Evolutionary conservation across 2,329 filamentous ascomycete genomes (phyloP).

Genomic region (Boeremia lycopersici): DNA sequence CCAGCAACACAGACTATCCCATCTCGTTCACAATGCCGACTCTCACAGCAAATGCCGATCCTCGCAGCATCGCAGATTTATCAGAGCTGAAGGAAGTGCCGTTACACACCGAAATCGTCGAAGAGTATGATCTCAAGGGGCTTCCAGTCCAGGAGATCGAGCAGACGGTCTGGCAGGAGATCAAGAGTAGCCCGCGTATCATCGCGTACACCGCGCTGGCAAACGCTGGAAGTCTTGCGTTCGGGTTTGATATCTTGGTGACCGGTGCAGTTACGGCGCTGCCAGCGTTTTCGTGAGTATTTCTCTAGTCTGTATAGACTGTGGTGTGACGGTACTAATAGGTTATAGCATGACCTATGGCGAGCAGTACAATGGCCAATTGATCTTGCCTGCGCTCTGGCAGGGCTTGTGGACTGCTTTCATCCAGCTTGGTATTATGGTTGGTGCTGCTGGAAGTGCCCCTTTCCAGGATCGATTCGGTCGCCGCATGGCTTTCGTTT

Average conservation of each 20-base stretch:
- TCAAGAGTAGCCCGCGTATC: neutral
- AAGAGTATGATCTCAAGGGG: neutral
- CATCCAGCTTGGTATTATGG: neutral
- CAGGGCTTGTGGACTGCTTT: neutral
- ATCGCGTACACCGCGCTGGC: neutral
- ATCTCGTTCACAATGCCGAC: neutral
- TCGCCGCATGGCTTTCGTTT: neutral
- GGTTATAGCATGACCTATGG: neutral
- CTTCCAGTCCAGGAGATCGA: neutral
- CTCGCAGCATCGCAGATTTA: neutral
- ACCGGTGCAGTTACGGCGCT: neutral
- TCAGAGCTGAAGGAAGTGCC: neutral
- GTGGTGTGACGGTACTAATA: neutral
- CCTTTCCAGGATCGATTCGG: neutral
- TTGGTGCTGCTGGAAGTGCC: neutral
- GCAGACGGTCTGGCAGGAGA: neutral
- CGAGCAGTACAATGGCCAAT: neutral
- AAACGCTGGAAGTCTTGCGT: neutral
- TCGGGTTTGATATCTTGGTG: neutral
- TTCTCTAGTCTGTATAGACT: neutral
- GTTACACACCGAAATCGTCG: neutral
- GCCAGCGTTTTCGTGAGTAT: neutral
- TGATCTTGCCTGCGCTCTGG: neutral
- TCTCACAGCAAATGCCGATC: neutral
- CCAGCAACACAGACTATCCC: neutral